These are phyloP conservation scores for Elaeis guineensis DNA, from an alignment of 176 grass and related monocot species.

Conservation along the genomic window DNA sequence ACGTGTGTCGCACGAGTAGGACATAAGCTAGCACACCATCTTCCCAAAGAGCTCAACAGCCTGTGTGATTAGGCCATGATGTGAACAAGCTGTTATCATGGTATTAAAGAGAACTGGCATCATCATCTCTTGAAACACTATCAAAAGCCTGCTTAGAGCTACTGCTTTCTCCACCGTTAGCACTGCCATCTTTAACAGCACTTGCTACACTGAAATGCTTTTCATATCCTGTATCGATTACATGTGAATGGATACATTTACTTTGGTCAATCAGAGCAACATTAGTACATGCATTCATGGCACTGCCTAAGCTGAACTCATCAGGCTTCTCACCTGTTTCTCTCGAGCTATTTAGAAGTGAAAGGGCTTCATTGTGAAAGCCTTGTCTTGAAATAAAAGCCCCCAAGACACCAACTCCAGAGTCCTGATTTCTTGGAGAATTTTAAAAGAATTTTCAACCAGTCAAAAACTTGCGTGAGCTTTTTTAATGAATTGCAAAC, in stretches of 20 bases:
- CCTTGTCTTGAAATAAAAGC: conserved; percentile 26
- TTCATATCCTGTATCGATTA: neutral
- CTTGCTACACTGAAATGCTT: conserved; percentile 33
- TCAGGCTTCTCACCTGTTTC: conserved; percentile 20
- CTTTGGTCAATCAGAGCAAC: conserved; percentile 26
- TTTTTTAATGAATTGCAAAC: conserved; percentile 42
- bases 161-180: conserved; percentile 36
- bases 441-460: conserved; percentile 17
- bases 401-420: conserved; percentile 46
- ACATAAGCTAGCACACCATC: conserved; percentile 25
- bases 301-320: conserved; percentile 34
- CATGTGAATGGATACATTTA: conserved; percentile 31
- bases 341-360: conserved; percentile 29
- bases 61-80: conserved; percentile 40
- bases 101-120: conserved; percentile 42
- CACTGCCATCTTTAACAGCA: conserved; percentile 43
- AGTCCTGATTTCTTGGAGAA: conserved; percentile 18
- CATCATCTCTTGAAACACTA: conserved; percentile 6
- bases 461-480: conserved; percentile 21
- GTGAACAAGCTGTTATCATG: conserved; percentile 51
- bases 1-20: conserved; percentile 45
- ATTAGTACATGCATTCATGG: conserved; percentile 43
- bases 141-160: conserved; percentile 24
- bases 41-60: conserved; percentile 23
- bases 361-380: conserved; percentile 18